These are phyloP conservation scores for Boletus sp. DNA, from an alignment of 1,284 basidiomycete genomes.

Conservation along the genomic window DNA sequence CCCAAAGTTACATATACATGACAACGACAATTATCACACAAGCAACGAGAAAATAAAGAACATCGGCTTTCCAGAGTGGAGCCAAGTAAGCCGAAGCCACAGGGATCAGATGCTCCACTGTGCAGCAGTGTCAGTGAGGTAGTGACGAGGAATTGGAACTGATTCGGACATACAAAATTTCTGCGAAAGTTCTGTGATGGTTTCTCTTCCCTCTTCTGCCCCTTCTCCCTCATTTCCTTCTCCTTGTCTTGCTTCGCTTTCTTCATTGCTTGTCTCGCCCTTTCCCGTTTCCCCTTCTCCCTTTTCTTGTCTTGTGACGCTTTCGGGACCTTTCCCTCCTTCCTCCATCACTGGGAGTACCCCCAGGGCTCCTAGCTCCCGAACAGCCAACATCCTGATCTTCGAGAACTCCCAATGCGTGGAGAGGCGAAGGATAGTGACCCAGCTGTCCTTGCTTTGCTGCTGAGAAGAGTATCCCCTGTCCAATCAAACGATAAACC, in stretches of 20 bases:
- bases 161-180: constrained; percentile 2
- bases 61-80: constrained; percentile 1
- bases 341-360: constrained; percentile 30
- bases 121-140: background rate
- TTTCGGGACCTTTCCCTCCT: too few relatives aligned
- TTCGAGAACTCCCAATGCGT: constrained; percentile 30
- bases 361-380: constrained; percentile 28
- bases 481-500: background rate
- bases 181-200: background rate
- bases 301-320: too few relatives aligned
- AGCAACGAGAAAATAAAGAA: constrained; percentile 9
- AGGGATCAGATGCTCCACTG: constrained; percentile 1
- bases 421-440: constrained; percentile 28
- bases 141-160: background rate
- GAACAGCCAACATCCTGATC: constrained; percentile 26
- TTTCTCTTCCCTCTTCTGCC: background rate
- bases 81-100: background rate
- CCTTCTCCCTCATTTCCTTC: background rate
- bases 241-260: background rate
- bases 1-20: constrained; percentile 4
- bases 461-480: constrained; percentile 26
- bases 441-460: constrained; percentile 26
- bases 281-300: background rate
- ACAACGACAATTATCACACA: constrained; percentile 1
- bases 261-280: background rate